Evolutionary conservation across 768 basidiomycete species (phyloP).

Genomic region (Tylopilus cervinicoccineus): DNA sequence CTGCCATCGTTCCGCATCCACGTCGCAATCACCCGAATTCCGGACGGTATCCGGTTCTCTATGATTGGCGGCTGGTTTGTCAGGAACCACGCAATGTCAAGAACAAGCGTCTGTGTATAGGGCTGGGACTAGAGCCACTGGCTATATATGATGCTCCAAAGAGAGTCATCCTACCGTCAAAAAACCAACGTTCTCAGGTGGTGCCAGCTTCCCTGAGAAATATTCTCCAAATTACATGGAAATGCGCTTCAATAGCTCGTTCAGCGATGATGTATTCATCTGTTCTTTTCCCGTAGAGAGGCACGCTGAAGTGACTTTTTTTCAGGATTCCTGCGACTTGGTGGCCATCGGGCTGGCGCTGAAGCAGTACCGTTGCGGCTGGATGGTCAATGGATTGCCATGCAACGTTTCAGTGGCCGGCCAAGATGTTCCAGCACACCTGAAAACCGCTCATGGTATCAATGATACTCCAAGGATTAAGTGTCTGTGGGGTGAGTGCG

Average conservation of each 20-base stretch:
- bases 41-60: constrained; percentile 6
- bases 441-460: constrained; percentile 11
- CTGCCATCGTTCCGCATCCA: neutral
- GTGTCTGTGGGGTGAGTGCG: constrained; percentile 20
- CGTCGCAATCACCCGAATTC: neutral
- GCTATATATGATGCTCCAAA: constrained; percentile 11
- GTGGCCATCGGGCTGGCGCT: constrained; percentile 1
- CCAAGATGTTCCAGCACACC: constrained; percentile 13
- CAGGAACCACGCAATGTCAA: constrained; percentile 13
- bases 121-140: neutral
- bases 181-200: neutral
- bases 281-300: neutral
- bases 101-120: neutral
- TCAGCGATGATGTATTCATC: constrained; percentile 14
- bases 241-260: constrained; percentile 10
- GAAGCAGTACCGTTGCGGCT: constrained; percentile 7
- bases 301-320: neutral
- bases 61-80: constrained; percentile 15
- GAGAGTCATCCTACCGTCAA: neutral
- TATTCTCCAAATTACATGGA: neutral
- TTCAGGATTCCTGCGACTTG: constrained; percentile 11
- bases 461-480: neutral
- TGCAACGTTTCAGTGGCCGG: constrained; percentile 14
- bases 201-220: neutral
- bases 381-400: constrained; percentile 6